These are phyloP conservation scores for Solanum paucissectum DNA, from an alignment of 257 asterid species.

Conservation along the genomic window DNA sequence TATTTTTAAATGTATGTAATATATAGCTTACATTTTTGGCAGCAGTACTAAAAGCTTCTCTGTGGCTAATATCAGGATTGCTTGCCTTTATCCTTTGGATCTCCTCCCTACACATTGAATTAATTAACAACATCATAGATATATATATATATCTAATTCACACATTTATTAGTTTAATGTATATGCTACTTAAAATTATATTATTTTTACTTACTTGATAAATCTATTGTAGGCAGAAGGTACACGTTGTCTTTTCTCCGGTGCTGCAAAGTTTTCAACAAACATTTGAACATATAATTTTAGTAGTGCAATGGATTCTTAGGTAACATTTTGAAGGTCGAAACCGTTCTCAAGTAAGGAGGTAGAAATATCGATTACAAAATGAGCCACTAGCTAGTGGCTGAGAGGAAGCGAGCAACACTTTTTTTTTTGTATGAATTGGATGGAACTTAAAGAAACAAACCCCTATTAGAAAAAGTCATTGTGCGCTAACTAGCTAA, in stretches of 20 bases:
- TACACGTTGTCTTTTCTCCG: constrained; percentile 84
- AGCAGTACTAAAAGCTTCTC: constrained; percentile 94
- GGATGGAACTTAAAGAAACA: not conserved
- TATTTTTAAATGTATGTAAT: not conserved
- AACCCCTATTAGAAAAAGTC: not conserved
- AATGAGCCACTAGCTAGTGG: not conserved
- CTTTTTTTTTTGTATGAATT: not conserved
- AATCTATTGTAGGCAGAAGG: constrained; percentile 89
- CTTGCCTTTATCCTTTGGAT: constrained; percentile 92
- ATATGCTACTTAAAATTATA: not conserved
- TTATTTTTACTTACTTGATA: constrained; percentile 54
- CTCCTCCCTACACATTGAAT: constrained; percentile 52
- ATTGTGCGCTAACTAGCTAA: not conserved
- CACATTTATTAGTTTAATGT: not conserved
- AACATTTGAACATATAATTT: not conserved
- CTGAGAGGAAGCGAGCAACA: not conserved
- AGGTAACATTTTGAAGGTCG: not conserved
- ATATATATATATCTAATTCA: not conserved
- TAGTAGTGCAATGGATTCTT: not conserved
- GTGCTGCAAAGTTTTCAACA: constrained; percentile 32
- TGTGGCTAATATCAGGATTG: constrained; percentile 88
- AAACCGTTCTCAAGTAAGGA: not conserved
- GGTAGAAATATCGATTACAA: not conserved
- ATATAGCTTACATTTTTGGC: constrained; percentile 68
- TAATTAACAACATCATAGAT: not conserved